Conservation (phyloP, 2,329 filamentous ascomycete species). For the Scopulariopsis brevicaulis region DNA sequence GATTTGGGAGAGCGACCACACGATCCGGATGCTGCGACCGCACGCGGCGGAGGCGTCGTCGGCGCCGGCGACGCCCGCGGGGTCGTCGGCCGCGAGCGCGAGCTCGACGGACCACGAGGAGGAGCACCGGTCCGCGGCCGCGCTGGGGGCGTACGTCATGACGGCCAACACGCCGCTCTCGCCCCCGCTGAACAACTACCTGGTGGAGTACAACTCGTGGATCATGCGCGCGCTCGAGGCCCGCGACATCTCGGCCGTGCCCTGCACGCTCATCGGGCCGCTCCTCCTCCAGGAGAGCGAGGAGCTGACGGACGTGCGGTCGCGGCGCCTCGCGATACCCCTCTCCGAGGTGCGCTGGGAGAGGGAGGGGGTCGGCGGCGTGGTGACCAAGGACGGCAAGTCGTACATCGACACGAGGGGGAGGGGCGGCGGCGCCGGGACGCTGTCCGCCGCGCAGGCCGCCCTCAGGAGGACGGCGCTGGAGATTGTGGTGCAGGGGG, state of each 20-base stretch:
- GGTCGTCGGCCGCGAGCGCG: conserved; percentile 7
- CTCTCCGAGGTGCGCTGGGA: conserved; percentile 82
- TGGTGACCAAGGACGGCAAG: conserved; percentile 48
- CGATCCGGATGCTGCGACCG: conserved; percentile 71
- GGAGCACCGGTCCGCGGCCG: conserved; percentile 52
- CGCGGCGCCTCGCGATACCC: conserved; percentile 74
- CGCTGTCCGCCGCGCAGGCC: conserved; percentile 55
- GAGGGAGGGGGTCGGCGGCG: conserved; percentile 57
- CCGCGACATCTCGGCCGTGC: conserved; percentile 59
- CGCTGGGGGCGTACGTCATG: conserved; percentile 72
- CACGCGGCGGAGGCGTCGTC: conserved; percentile 30
- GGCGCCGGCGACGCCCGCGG: conserved; percentile 11
- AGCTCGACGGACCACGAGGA: conserved; percentile 26
- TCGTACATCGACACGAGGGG: conserved; percentile 45
- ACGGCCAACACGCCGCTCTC: conserved; percentile 75
- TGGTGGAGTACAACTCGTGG: conserved; percentile 79
- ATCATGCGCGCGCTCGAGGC: conserved; percentile 63
- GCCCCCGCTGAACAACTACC: conserved; percentile 67
- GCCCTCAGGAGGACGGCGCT: conserved; percentile 72
- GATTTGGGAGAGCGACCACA: conserved; percentile 81
- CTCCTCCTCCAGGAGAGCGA: conserved; percentile 73
- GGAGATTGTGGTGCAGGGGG: conserved; percentile 68
- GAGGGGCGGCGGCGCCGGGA: conserved; percentile 24
- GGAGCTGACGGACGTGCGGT: conserved; percentile 54
- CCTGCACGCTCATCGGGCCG: conserved; percentile 69